phyloP scores from a whole-genome alignment of 495 filamentous ascomycete species.

The Collariella sp. region DNA sequence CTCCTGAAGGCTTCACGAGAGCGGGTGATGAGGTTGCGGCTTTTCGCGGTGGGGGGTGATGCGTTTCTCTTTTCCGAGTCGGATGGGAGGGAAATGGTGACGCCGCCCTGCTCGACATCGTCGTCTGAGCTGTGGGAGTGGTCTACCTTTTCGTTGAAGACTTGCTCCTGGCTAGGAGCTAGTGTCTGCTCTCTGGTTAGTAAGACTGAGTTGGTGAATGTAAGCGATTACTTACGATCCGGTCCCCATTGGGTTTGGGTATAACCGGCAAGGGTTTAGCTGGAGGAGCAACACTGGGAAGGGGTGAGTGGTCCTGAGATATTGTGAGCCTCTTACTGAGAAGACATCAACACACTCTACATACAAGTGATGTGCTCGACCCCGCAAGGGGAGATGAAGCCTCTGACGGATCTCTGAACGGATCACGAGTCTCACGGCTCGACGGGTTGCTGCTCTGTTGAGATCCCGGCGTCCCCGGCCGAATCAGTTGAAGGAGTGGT shows the following conservation, averaged over 20 bases:
- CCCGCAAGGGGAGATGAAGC: conserved; percentile 12
- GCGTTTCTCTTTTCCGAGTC: conserved; percentile 11
- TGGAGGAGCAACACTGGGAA: neutral
- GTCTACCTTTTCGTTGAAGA: conserved; percentile 16
- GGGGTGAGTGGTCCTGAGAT: neutral
- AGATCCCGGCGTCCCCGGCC: conserved; percentile 5
- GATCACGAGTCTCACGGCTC: conserved; percentile 10
- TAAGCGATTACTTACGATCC: conserved; percentile 2
- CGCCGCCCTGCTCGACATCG: conserved; percentile 8
- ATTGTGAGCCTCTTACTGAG: conserved; percentile 4
- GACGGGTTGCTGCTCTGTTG: neutral
- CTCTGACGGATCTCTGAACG: conserved; percentile 23
- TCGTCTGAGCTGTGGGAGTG: neutral
- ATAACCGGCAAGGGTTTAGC: neutral
- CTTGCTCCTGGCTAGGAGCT: conserved; percentile 6
- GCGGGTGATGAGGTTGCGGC: conserved; percentile 13
- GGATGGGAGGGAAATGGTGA: neutral
- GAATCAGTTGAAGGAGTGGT: neutral
- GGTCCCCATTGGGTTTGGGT: neutral
- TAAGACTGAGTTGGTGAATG: neutral
- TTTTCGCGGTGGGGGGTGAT: conserved; percentile 1
- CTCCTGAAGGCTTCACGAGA: conserved; percentile 15
- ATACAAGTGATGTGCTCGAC: conserved; percentile 18
- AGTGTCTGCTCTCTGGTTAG: conserved; percentile 7
- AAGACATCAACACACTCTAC: neutral